Percentiles rank a stretch among this genome's conserved stretches.
Evolutionary conservation across 495 filamentous ascomycete species (phyloP).

Genomic region (Aspergillus bertholletiae): DNA sequence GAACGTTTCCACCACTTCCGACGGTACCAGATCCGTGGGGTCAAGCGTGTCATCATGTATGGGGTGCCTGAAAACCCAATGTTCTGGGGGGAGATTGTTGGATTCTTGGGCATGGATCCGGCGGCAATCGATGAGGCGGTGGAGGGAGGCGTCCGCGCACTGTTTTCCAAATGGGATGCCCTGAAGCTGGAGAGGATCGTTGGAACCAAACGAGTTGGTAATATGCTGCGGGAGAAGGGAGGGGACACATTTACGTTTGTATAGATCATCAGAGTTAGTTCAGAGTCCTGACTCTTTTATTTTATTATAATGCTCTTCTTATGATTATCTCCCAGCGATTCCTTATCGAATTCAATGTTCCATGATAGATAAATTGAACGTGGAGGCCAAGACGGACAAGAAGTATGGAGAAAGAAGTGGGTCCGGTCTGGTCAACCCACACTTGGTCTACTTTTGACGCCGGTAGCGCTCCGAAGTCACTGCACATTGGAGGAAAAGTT

Average conservation of each 20-base stretch:
- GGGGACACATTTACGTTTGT: conserved; percentile 79
- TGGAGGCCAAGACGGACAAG: not conserved
- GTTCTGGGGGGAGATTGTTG: conserved; percentile 87
- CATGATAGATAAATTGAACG: no score
- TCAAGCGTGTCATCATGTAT: conserved; percentile 79
- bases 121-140: conserved; percentile 35
- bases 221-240: conserved; percentile 68
- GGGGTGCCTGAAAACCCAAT: conserved; percentile 80
- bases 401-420: not conserved
- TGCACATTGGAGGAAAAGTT: not conserved
- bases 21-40: conserved; percentile 74
- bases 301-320: not conserved
- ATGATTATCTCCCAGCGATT: no score
- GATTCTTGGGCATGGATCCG: conserved; percentile 54
- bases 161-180: conserved; percentile 87
- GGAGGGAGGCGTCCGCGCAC: conserved; percentile 53
- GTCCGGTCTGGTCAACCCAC: no score
- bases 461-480: not conserved
- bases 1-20: conserved; percentile 94
- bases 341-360: not conserved
- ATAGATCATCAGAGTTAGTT: conserved; percentile 12
- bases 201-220: conserved; percentile 65
- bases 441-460: not conserved
- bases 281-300: not conserved
- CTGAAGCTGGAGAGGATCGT: conserved; percentile 87